Evolutionary conservation across 2,329 filamentous ascomycete genomes (phyloP), one percentile per base, ranked within the genome.

Genomic region (Botrytis aclada): DNA sequence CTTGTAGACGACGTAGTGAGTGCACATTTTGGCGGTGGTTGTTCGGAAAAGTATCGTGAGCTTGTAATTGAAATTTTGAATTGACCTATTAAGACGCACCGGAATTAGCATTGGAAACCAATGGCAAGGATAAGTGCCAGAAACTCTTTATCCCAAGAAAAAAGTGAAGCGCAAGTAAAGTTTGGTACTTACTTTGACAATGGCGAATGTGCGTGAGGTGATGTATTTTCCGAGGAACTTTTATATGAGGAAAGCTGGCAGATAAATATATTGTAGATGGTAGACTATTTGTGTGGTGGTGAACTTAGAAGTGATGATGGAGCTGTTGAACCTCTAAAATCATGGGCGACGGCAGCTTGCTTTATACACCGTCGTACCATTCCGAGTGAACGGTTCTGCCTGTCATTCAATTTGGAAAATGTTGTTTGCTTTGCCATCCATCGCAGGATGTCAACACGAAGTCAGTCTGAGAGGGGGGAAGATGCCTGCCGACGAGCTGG

Each of bases 281-380:
- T 39, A 37, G 54, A n/a, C 67, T 70, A 62, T n/a, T 45, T 45
- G 67, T 70, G 67, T 34, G 39, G 39, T 63, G 45, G 34, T 54
- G 71, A 67, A 51, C 39, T 43, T n/a, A 37, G 62, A 72, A n/a
- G 32, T 74, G 64, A 69, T 67, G 65, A 62, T 69, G 58, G 67
- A 71, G 65, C 67, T 64, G 74, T 73, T 75, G 56, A 74, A 70
- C 58, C 54, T 65, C 20, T 60, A 71, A 69, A 75, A 62, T 74
- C 72, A 77, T 75, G 74, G 72, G 76, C 73, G 75, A 74, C 76
- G 76, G 76, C 72, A 77, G 71, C 74, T 75, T 77, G 74, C 76
- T 80, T 79, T 80, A 80, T 80, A 80, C 69, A 54, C 74, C 73
- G 76, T 80, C 75, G 76, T 76, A 78, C 77, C 75, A 80, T 80